Percentiles rank a stretch among this genome's conserved stretches.
Evolutionary conservation across 306 rosid genomes (phyloP).

Genomic region (Leucaena leucocephala): DNA sequence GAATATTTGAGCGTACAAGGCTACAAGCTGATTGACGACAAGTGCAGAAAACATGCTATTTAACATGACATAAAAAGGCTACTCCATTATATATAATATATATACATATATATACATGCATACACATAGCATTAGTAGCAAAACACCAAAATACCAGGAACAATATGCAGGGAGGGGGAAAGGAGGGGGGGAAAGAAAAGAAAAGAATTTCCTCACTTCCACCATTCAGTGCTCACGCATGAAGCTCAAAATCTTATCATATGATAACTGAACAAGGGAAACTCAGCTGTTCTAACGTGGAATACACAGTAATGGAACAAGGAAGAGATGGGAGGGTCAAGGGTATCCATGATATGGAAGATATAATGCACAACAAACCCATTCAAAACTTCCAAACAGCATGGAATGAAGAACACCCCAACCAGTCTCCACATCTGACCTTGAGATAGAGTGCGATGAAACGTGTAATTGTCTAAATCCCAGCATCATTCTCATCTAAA

Average conservation of each 20-base stretch:
- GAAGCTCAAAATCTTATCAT: slow-evolving; percentile 36
- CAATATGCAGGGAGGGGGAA: slow-evolving; percentile 7
- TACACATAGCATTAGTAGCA: slow-evolving; percentile 44
- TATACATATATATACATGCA: slow-evolving; percentile 29
- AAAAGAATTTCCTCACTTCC: slow-evolving; percentile 28
- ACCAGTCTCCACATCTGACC: slow-evolving; percentile 64
- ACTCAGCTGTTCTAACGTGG: slow-evolving; percentile 36
- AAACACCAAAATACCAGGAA: slow-evolving; percentile 44
- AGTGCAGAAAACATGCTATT: not conserved
- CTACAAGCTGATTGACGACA: not conserved
- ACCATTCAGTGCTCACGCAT: slow-evolving; percentile 30
- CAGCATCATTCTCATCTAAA: slow-evolving; percentile 29
- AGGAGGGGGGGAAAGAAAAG: not conserved
- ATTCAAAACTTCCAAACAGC: slow-evolving; percentile 63
- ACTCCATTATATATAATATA: not conserved
- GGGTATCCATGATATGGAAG: slow-evolving; percentile 56
- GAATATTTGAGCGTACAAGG: not conserved
- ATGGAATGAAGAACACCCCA: slow-evolving; percentile 58
- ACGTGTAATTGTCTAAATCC: slow-evolving; percentile 13
- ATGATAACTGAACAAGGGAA: slow-evolving; percentile 30
- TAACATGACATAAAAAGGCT: slow-evolving; percentile 31
- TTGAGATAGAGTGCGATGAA: slow-evolving; percentile 45
- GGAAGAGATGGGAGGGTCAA: slow-evolving; percentile 41
- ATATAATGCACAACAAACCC: slow-evolving; percentile 30
- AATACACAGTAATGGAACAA: slow-evolving; percentile 34